These are phyloP conservation scores for Zygosaccharomyces sapae DNA, from an alignment of 1,139 yeast genomes.

Conservation along the genomic window DNA sequence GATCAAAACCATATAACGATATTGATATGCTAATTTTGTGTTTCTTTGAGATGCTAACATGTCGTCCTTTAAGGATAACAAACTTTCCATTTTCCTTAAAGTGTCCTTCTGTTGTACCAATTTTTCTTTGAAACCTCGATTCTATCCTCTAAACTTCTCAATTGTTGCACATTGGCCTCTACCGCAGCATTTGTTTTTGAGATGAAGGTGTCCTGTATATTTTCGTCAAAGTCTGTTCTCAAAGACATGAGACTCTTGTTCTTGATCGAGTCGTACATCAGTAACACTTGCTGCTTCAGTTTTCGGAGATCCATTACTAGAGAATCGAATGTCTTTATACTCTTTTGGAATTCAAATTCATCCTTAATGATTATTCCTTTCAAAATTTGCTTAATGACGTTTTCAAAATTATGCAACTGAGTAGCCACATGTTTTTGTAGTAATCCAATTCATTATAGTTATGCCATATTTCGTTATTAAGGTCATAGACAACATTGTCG, in stretches of 20 bases:
- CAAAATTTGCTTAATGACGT: constrained; percentile 15
- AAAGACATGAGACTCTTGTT: constrained; percentile 11
- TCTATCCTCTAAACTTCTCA: constrained; percentile 19
- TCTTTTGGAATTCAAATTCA: constrained; percentile 18
- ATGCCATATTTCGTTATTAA: constrained; percentile 11
- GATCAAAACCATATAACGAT: constrained; percentile 25
- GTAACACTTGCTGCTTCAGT: constrained; percentile 10
- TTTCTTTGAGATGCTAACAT: constrained; percentile 24
- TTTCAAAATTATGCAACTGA: constrained; percentile 21
- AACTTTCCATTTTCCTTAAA: constrained; percentile 44
- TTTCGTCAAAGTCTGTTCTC: constrained; percentile 12
- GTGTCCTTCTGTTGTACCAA: constrained; percentile 72
- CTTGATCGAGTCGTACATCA: constrained; percentile 13
- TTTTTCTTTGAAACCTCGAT: constrained; percentile 16
- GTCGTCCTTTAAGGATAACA: constrained; percentile 22
- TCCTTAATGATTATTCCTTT: constrained; percentile 17
- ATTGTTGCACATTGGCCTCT: constrained; percentile 13
- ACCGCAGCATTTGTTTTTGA: constrained; percentile 11
- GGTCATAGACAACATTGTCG: constrained; percentile 2
- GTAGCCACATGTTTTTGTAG: constrained; percentile 19
- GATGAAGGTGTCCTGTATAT: constrained; percentile 19
- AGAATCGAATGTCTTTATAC: constrained; percentile 17
- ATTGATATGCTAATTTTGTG: constrained; percentile 20
- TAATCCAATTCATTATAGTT: constrained; percentile 19
- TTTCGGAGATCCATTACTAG: constrained; percentile 13